Evolutionary conservation across 1,284 basidiomycete genomes (phyloP).

Genomic region (Cryptococcus sp.): DNA sequence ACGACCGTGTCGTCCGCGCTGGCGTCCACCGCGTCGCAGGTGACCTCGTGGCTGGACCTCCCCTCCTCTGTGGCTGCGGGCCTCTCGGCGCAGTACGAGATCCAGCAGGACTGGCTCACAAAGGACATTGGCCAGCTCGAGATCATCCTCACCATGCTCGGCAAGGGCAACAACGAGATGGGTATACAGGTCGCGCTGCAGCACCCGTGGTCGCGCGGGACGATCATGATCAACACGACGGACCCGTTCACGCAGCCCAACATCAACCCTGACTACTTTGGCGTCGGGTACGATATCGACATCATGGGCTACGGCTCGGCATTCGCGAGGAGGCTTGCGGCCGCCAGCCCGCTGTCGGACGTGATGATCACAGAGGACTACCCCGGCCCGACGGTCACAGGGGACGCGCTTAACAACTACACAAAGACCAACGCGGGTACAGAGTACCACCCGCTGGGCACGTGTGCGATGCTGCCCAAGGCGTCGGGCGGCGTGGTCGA

Average conservation of each 20-base stretch:
- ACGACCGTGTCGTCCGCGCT: slow-evolving; percentile 60
- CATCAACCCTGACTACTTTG: slow-evolving; percentile 64
- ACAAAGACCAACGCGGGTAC: slow-evolving; percentile 40
- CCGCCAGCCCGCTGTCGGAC: slow-evolving; percentile 30
- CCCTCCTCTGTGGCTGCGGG: slow-evolving; percentile 40
- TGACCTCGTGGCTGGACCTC: slow-evolving; percentile 47
- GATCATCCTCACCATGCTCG: slow-evolving; percentile 45
- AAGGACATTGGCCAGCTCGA: slow-evolving; percentile 45
- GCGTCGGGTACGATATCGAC: slow-evolving; percentile 41
- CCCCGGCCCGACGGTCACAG: slow-evolving; percentile 27
- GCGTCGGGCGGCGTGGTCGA: slow-evolving; percentile 64
- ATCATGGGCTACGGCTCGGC: slow-evolving; percentile 33
- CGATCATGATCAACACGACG: slow-evolving; percentile 55
- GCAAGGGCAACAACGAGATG: slow-evolving; percentile 31
- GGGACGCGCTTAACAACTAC: slow-evolving; percentile 40
- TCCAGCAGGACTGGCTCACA: slow-evolving; percentile 36
- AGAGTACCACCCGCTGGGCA: slow-evolving; percentile 60
- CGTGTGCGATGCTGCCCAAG: slow-evolving; percentile 63
- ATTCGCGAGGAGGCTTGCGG: slow-evolving; percentile 40
- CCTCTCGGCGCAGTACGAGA: slow-evolving; percentile 37
- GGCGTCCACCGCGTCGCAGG: slow-evolving; percentile 68
- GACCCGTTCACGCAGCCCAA: slow-evolving; percentile 58
- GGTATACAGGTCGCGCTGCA: slow-evolving; percentile 48
- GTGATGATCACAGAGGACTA: slow-evolving; percentile 31
- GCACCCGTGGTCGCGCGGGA: slow-evolving; percentile 50